Evolutionary conservation across 1,284 basidiomycete species (phyloP), one percentile per base, ranked within the genome.

Genomic region (Leccinum griseonigrum): DNA sequence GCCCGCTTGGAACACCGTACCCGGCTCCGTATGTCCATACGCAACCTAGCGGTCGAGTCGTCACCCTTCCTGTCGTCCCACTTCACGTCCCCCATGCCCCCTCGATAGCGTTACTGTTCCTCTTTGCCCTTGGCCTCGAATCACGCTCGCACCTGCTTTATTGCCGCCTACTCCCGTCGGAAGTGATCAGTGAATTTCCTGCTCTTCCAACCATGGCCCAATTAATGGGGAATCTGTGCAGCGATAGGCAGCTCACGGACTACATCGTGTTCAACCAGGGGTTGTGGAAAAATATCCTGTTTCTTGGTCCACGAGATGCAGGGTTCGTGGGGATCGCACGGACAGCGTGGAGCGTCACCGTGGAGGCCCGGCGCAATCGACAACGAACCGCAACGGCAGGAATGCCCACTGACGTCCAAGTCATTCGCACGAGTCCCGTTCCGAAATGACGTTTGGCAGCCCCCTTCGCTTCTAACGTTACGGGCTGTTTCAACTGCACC

Each of bases 121-220:
- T 74, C 54, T 75, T 72, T 38, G 71, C 67, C 6, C 66, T 77
- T 4, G 69, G 75, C 10, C 67, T 76, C 40, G 75, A 77, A 61
- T 51, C 63, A 5, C 70, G 69, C 16, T 68, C 72, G 3, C 73
- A 74, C 52, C 59, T 73, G n/a, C 71, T 81, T 48, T 77, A 68
- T 32, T 75, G 76, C 13, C 71, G 69, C 58, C 69, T 81, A 53
- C 77, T 82, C 43, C 79, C 79, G 0, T 48, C 69, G 7, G 69
- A 73, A 61, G 79, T 76, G 54, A 76, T 81, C 38, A 76, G 69
- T 52, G 79, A 81, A 71, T 81, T 78, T 64, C 81, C 87, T 2
- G 81, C 85, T 54, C 77, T 80, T 13, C 77, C 82, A 3, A 78
- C 79, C 11, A 87, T 88, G 85, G 78, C 84, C 1, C 73, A 77